Base-by-base conservation (phyloP, 768 basidiomycete genomes). In the Trametes cubensis region DNA sequence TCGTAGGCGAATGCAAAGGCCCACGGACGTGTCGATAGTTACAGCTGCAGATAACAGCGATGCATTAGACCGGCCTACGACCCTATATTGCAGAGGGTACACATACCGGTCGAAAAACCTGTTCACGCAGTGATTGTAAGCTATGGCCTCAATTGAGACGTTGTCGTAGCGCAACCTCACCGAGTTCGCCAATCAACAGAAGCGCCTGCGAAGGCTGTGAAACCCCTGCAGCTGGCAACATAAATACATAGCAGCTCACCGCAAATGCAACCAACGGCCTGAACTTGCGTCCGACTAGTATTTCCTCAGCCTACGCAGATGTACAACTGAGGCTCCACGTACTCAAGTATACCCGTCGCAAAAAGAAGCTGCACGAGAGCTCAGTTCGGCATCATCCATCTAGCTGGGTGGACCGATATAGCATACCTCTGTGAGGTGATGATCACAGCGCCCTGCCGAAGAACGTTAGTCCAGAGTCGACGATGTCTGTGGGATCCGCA, bases 301-400 rank as follows among this genome's bases (percentile, higher is more conserved):
- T 6, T 17, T 17, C 3, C 6, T 50, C 10, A 46, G 51, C 17
- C 6, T 26, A 17, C 25, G 41, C 42, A 23, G n/a, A 34, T 7
- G 11, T 25, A 2, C 4, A 6, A 30, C 7, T 13, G 20, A 21
- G 17, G 30, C 6, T 18, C 4, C 6, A 39, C 59, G 2, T 38
- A 60, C 59, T 45, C 34, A 41, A 30, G 13, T 52, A 60, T 1
- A 60, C 59, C 1, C 59, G 50, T 6, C 59, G 51, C 28, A 60
- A 15, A 38, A 60, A 60, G 42, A 60, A 60, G 28, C 59, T 60
- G 25, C 2, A 10, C 4, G 17, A 20, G 2, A 13, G 15, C 13
- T 40, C 2, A 26, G 6, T 21, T 4, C 17, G 4, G 0, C 6
- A 18, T 11, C 10, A 34, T 34, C 10, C 34, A 2, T 11, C 10